Conservation (phyloP, 345 rosid species). For the Ailanthus altissimus region DNA sequence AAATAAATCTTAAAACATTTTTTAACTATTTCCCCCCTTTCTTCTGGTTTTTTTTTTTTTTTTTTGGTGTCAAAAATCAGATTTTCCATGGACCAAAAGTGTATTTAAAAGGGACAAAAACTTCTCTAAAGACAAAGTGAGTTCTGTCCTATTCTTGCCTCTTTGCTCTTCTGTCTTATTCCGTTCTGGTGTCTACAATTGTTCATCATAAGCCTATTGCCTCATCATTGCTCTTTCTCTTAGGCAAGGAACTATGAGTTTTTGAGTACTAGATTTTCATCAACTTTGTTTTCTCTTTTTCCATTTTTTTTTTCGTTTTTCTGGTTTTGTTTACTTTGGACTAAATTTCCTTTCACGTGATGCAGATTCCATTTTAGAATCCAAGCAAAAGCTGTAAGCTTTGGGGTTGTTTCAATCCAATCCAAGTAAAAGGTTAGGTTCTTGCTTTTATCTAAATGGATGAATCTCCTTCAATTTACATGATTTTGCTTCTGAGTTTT, state of each 20-base stretch:
- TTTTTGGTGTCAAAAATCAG: neutral
- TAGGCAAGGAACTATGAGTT: constrained; percentile 24
- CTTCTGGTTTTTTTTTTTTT: no score
- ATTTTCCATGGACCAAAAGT: neutral
- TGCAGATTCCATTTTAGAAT: constrained; percentile 36
- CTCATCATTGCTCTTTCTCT: constrained; percentile 1
- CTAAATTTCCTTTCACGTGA: constrained; percentile 24
- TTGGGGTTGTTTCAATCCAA: neutral
- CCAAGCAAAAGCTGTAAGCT: constrained; percentile 14
- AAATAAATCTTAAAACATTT: neutral
- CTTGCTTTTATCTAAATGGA: constrained; percentile 1
- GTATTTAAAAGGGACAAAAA: constrained; percentile 3
- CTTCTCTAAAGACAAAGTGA: constrained; percentile 24
- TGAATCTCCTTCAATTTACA: neutral
- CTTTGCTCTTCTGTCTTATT: neutral
- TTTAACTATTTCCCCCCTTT: neutral
- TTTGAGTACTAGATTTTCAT: constrained; percentile 6
- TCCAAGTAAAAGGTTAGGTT: constrained; percentile 30
- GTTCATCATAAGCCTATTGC: constrained; percentile 3
- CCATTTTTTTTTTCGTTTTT: neutral
- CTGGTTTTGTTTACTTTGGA: neutral
- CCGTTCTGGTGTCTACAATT: constrained; percentile 12
- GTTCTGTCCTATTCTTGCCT: constrained; percentile 10
- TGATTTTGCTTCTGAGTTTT: neutral
- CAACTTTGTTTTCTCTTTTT: neutral